Evolutionary conservation across 202 grass and related monocot genomes (phyloP), one percentile per base, ranked within the genome.

Genomic region (Tripidium arundinaceum): DNA sequence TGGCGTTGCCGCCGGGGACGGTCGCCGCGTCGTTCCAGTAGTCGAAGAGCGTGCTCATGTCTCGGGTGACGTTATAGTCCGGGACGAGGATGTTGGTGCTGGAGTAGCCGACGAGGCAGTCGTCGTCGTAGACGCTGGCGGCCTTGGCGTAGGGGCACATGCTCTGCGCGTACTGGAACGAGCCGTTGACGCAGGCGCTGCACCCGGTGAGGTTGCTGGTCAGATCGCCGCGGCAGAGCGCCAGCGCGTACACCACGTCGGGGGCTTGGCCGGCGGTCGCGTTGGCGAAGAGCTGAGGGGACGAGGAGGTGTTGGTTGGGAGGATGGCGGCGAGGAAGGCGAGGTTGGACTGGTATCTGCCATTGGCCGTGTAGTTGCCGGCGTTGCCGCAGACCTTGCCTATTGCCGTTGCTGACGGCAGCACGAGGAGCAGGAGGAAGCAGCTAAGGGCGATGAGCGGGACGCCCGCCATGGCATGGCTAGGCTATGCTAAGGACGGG

Each of bases 331-430:
- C 74, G 24, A 97, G 66, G 58, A n/a, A 58, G 18, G 21, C 33
- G 8, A 97, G 90, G 72, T 93, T 97, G 16, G 88, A 62, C 1
- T 67, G 21, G 68, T 94, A 94, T 1, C 62, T 83, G 59, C 88
- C 81, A 55, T 94, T 88, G 33, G 26, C 50, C 12, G 76, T 82
- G 86, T 84, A 94, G 54, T 84, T 91, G 46, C 70, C 75, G n/a
- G 28, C 78, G 25, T 26, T 11, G 75, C 50, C 79, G 43, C 79
- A 90, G 15, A 15, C 6, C 24, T 39, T 0, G 18, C 29, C 24
- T 42, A 34, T 38, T 0, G 65, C 76, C 42, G 52, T 67, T 2
- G 63, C 77, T 21, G 45, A n/a, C 16, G 62, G 50, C 10, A 54
- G 25, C 22, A 40, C 5, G 34, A 33, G 31, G 31, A 33, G 34